Evolutionary conservation across 2,329 filamentous ascomycete species (phyloP).

Genomic region (Colletotrichum costaricense): DNA sequence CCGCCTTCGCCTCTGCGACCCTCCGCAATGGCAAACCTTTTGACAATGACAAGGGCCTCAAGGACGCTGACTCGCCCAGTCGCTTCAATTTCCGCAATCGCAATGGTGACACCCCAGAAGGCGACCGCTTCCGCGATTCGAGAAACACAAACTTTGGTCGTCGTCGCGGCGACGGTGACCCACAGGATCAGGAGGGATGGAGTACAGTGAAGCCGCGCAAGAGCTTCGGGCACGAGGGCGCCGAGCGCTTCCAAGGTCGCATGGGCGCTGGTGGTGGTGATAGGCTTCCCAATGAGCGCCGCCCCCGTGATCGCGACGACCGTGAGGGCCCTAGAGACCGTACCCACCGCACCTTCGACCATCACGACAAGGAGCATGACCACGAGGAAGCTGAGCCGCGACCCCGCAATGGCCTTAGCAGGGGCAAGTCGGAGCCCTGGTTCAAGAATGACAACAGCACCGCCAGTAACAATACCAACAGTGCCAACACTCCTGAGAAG

Average conservation of each 20-base stretch:
- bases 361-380: conserved; percentile 60
- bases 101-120: conserved; percentile 61
- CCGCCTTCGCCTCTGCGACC: conserved; percentile 82
- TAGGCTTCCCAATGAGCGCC: conserved; percentile 55
- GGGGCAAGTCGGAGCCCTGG: conserved; percentile 81
- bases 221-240: conserved; percentile 78
- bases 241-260: conserved; percentile 75
- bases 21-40: conserved; percentile 59
- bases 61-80: conserved; percentile 64
- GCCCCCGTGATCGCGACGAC: conserved; percentile 65
- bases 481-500: conserved; percentile 38
- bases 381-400: conserved; percentile 63
- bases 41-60: conserved; percentile 64
- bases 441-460: conserved; percentile 68
- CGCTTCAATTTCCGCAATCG: conserved; percentile 70
- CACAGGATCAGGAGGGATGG: conserved; percentile 77
- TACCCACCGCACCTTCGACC: conserved; percentile 61
- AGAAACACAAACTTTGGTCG: conserved; percentile 61
- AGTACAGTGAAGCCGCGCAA: conserved; percentile 79
- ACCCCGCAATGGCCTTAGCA: conserved; percentile 73
- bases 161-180: conserved; percentile 61
- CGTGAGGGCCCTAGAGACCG: conserved; percentile 64
- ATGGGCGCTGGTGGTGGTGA: conserved; percentile 67
- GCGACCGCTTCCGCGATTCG: conserved; percentile 61
- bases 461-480: conserved; percentile 42